Base-by-base conservation (phyloP, 1,284 basidiomycete species). In the Bondarzewia mesenterica region DNA sequence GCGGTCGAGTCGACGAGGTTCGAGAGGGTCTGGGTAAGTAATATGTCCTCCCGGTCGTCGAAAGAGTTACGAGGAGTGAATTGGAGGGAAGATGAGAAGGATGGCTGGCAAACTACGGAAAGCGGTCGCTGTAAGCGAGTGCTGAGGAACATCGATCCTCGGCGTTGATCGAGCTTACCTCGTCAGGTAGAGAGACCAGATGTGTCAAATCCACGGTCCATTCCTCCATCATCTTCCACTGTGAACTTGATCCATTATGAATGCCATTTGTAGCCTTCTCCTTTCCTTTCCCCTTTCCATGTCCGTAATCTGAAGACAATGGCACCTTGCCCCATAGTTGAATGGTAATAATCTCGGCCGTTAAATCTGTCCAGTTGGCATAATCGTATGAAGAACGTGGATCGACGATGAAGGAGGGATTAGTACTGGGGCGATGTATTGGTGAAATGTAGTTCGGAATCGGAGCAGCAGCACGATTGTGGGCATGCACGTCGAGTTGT, bases 401-500 rank as follows among this genome's bases (percentile, higher is more conserved):
- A 58, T 85, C 79, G 35, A 88, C 63, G 6, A 67, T 50, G 56
- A 89, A 91, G n/a, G 66, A 63, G 0, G 89, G 89, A 59, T 89
- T 89, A 4, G 82, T 89, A 1, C 87, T 88, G 5, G 85, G 80
- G 37, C 70, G 69, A 57, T 88, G 85, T 44, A 85, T 71, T 0
- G 75, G 68, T 2, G 89, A 90, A 21, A 88, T 71, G 60, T 82
- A 90, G 59, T 83, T 74, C 1, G 83, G 82, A 1, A 67, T 58
- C 23, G 57, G 47, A 16, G 56, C 41, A 20, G 45, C 38, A 10
- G 50, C 5, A 7, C 10, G n/a, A 10, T 10, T n/a, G 10, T 32
- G 12, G n/a, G 5, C 4, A 32, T 1, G 4, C n/a, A 12, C 7
- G 10, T 32, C 29, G n/a, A 10, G 10, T n/a, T 10, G 12, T 4